A percentile compares a stretch with the other conserved stretches of the same genome.
phyloP scores from a whole-genome alignment of 352 stramenopile genomes.

The Pythium phragmitis region DNA sequence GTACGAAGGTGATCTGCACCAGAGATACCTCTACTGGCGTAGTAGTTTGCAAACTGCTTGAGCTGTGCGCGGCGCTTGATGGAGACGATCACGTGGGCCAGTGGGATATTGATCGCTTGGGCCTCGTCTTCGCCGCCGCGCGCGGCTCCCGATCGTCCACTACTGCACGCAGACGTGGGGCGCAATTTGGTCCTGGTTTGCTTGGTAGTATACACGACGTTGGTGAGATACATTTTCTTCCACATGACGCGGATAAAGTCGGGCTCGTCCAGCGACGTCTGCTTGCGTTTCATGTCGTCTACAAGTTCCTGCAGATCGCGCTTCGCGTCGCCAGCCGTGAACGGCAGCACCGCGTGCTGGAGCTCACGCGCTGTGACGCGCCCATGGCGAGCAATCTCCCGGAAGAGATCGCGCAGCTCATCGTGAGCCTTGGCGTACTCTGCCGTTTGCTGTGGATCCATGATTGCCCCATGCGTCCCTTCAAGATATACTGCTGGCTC shows the following conservation, averaged over 20 bases:
- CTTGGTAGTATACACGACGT: slow-evolving; percentile 34
- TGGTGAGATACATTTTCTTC: slow-evolving; percentile 63
- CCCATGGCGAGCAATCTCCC: slow-evolving; percentile 49
- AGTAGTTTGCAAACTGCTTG: slow-evolving; percentile 69
- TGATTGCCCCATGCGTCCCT: not conserved
- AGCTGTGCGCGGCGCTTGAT: slow-evolving; percentile 68
- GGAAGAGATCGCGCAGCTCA: slow-evolving; percentile 61
- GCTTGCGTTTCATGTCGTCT: slow-evolving; percentile 44
- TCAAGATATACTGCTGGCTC: slow-evolving; percentile 9
- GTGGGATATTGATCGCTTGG: slow-evolving; percentile 47
- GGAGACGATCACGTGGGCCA: slow-evolving; percentile 67
- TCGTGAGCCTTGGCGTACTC: slow-evolving; percentile 48
- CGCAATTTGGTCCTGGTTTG: slow-evolving; percentile 2
- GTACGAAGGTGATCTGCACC: slow-evolving; percentile 46
- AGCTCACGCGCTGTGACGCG: slow-evolving; percentile 44
- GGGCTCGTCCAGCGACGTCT: slow-evolving; percentile 46
- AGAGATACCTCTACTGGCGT: slow-evolving; percentile 62
- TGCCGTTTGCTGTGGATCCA: slow-evolving; percentile 49
- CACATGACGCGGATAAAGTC: slow-evolving; percentile 67
- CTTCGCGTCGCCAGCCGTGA: slow-evolving; percentile 56
- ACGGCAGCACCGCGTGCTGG: slow-evolving; percentile 48
- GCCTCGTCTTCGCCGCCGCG: not conserved
- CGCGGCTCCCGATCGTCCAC: not conserved
- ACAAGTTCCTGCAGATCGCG: slow-evolving; percentile 55
- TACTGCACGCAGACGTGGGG: not conserved